phyloP scores from a whole-genome alignment of 116 monocot species.

The Posidonia oceanica region DNA sequence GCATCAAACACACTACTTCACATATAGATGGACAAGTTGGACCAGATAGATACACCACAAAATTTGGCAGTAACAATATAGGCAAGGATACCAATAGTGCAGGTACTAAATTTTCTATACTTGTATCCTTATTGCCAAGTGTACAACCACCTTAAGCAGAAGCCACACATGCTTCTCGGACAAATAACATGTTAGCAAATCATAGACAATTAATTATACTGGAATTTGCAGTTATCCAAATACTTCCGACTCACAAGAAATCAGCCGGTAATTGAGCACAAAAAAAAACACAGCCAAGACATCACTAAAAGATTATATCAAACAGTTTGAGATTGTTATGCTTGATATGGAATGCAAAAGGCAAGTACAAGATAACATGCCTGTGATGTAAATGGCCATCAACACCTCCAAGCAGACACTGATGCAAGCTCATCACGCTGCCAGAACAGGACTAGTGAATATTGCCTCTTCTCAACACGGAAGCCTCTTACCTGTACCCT shows the following conservation, averaged over 20 bases:
- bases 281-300: not conserved
- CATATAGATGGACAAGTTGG: too few species aligned
- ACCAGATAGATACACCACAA: not conserved
- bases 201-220: too few species aligned
- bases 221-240: not conserved
- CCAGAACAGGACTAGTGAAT: conserved; percentile 62
- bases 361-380: conserved; percentile 20
- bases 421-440: conserved; percentile 35
- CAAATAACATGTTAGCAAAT: not conserved
- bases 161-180: not conserved
- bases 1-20: too few species aligned
- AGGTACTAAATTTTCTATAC: conserved; percentile 1
- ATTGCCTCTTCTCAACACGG: conserved; percentile 58
- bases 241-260: not conserved
- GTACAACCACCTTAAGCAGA: conserved; percentile 14
- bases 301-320: not conserved
- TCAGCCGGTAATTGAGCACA: not conserved
- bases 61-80: not conserved
- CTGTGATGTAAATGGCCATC: conserved; percentile 13
- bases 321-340: not conserved
- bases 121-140: conserved; percentile 9
- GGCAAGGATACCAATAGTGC: not conserved
- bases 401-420: conserved; percentile 42
- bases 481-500: conserved; percentile 59
- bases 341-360: conserved; percentile 6